phyloP scores from a whole-genome alignment of 176 grass and related monocot species.

The Carex pumila region DNA sequence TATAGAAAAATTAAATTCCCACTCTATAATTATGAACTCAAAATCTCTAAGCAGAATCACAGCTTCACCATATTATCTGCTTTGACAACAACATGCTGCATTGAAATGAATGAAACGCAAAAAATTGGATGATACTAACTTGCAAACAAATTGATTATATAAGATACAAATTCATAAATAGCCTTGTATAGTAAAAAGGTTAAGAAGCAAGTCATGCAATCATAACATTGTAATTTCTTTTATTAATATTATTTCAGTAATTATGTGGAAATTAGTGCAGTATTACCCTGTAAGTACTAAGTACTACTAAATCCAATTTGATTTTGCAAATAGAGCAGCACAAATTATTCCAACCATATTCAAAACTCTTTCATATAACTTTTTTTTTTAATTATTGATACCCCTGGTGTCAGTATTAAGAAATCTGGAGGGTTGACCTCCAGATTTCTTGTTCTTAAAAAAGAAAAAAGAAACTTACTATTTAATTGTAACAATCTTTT shows the following conservation, averaged over 20 bases:
- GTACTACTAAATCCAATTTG: background rate
- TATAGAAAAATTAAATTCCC: background rate
- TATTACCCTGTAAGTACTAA: background rate
- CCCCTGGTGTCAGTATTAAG: too few species aligned
- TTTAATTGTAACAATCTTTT: background rate
- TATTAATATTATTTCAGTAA: background rate
- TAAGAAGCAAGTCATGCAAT: background rate
- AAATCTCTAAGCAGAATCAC: background rate
- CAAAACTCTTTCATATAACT: background rate
- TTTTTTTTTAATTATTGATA: too few species aligned
- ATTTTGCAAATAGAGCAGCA: background rate
- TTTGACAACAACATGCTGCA: conserved; percentile 9
- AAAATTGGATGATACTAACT: background rate
- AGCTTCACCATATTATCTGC: background rate
- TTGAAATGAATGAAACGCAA: background rate
- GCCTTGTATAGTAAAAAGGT: background rate
- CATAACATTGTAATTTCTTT: background rate
- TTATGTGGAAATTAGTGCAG: background rate
- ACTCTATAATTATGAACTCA: background rate
- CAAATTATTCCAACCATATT: background rate
- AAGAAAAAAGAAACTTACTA: background rate
- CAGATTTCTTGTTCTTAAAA: too few species aligned
- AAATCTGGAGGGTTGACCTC: too few species aligned
- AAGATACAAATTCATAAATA: background rate
- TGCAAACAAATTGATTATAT: background rate